Evolutionary conservation across 1,284 basidiomycete genomes (phyloP).

Genomic region (Leccinum pseudoinsigne): DNA sequence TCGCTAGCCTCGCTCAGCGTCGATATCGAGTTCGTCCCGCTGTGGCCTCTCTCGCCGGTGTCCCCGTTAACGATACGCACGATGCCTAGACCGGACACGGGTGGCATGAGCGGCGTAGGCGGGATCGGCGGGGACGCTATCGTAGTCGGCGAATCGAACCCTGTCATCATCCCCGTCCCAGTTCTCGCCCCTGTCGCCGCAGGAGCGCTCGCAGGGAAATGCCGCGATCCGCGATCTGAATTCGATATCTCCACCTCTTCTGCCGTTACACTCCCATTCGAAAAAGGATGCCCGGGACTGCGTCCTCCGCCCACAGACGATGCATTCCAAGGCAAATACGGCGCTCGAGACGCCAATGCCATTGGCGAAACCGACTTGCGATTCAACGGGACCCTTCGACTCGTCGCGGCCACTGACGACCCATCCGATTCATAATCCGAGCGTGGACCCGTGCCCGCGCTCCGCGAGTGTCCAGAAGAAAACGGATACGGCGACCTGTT

Average conservation of each 20-base stretch:
- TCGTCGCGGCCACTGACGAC: conserved; percentile 28
- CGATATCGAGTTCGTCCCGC: conserved; percentile 36
- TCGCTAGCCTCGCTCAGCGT: conserved; percentile 35
- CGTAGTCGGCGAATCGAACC: conserved; percentile 42
- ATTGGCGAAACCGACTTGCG: conserved; percentile 70
- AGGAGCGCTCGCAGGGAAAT: conserved; percentile 1
- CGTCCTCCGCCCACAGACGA: conserved; percentile 5
- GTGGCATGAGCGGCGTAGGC: conserved; percentile 37
- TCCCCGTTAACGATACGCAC: conserved; percentile 24
- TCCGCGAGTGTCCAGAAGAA: conserved; percentile 11
- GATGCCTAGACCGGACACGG: conserved; percentile 3
- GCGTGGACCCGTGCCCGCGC: conserved; percentile 29
- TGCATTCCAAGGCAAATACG: conserved; percentile 23
- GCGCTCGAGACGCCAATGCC: conserved; percentile 52
- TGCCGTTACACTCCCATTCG: conserved; percentile 16
- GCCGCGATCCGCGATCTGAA: conserved; percentile 35
- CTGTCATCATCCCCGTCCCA: conserved; percentile 14
- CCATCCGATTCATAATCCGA: conserved; percentile 58
- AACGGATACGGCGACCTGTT: conserved; percentile 19
- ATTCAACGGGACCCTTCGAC: conserved; percentile 61
- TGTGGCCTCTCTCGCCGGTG: conserved; percentile 13
- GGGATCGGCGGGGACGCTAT: conserved; percentile 44
- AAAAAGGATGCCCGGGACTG: conserved; percentile 12
- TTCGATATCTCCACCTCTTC: conserved; percentile 14
- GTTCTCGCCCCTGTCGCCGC: neutral